A percentile compares a stretch with the other conserved stretches of the same genome.
phyloP scores from a whole-genome alignment of 2,329 filamentous ascomycete genomes.

The Pseudopyricularia javanii region DNA sequence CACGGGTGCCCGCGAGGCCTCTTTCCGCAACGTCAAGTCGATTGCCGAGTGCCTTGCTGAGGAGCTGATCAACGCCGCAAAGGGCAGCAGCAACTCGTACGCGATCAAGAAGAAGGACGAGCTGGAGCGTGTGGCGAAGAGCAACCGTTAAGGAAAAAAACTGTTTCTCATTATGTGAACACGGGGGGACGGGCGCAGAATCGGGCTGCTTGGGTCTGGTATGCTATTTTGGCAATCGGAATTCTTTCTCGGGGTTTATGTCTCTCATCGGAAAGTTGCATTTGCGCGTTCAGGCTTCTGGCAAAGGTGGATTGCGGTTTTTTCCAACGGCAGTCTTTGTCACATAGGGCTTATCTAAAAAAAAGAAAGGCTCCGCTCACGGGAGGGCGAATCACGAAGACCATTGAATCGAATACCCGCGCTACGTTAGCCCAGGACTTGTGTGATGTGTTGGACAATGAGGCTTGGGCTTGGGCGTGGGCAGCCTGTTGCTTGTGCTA shows the following conservation, averaged over 20 bases:
- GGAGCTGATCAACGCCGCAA: slow-evolving; percentile 99
- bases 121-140: slow-evolving; percentile 99
- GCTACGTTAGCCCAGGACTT: neutral
- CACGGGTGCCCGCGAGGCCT: slow-evolving; percentile 95
- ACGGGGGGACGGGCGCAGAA: neutral
- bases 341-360: slow-evolving; percentile 23
- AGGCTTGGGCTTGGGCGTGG: too few relatives aligned
- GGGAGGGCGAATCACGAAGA: slow-evolving; percentile 12
- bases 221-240: slow-evolving; percentile 5
- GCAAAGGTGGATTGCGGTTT: slow-evolving; percentile 20
- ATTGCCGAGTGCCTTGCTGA: slow-evolving; percentile 99
- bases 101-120: slow-evolving; percentile 99
- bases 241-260: slow-evolving; percentile 16
- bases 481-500: too few relatives aligned
- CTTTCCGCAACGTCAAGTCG: slow-evolving; percentile 99
- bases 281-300: slow-evolving; percentile 30
- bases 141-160: slow-evolving; percentile 72
- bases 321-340: slow-evolving; percentile 26
- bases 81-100: slow-evolving; percentile 99
- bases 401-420: neutral
- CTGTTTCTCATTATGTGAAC: neutral
- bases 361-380: slow-evolving; percentile 22
- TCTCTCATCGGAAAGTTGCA: slow-evolving; percentile 21
- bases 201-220: slow-evolving; percentile 1
- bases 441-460: neutral